phyloP scores from a whole-genome alignment of 75 land plant species.

The Selaginella tamariscina region DNA sequence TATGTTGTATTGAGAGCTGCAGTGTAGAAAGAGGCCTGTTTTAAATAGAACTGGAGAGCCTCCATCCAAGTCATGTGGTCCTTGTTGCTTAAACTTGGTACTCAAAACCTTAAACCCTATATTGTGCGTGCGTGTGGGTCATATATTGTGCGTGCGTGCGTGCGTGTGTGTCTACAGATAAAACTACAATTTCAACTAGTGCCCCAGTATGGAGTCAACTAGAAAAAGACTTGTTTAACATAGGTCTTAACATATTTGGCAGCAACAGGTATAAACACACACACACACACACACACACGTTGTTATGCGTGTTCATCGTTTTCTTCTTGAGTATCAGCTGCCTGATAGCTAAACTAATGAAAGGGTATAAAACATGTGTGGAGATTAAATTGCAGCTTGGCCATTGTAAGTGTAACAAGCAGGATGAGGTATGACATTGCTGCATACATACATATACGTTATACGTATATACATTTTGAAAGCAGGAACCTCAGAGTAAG shows the following conservation, averaged over 20 bases:
- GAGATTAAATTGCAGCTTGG: conserved; percentile 57
- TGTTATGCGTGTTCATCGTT: too few species aligned
- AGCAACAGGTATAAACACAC: conserved; percentile 59
- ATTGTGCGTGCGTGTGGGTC: too few species aligned
- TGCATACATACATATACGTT: too few species aligned
- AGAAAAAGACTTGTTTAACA: conserved; percentile 73
- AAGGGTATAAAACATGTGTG: conserved; percentile 71
- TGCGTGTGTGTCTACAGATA: too few species aligned
- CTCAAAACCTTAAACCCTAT: too few species aligned
- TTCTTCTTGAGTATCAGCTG: background rate
- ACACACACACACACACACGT: too few species aligned
- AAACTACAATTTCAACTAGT: too few species aligned
- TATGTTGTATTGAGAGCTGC: conserved; percentile 14
- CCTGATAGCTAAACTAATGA: conserved; percentile 41
- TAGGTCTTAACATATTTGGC: conserved; percentile 92
- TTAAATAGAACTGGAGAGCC: conserved; percentile 41
- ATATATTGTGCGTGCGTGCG: too few species aligned
- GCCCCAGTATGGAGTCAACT: conserved; percentile 54
- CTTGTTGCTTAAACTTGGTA: conserved; percentile 72
- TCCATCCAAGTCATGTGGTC: conserved; percentile 47
- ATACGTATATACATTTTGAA: conserved; percentile 22
- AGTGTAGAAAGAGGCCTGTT: conserved; percentile 75
- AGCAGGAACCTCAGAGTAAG: conserved; percentile 28
- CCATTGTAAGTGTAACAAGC: background rate
- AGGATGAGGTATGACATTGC: background rate